Evolutionary conservation across 768 basidiomycete genomes (phyloP), one percentile per base, ranked within the genome.

Genomic region (Lactifluus subvellereus): DNA sequence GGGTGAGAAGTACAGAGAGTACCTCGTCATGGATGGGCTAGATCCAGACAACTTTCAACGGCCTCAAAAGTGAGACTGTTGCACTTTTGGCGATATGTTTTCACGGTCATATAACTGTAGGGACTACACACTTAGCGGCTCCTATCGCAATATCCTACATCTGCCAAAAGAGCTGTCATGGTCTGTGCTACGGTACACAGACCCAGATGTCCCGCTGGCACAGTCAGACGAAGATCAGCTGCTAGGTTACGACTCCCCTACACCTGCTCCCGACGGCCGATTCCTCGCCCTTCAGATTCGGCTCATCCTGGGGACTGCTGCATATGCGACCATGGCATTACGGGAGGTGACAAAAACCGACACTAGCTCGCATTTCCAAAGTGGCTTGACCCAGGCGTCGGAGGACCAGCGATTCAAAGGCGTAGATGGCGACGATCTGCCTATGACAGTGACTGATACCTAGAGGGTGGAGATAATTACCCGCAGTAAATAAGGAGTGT

Each of bases 241-340:
- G 40, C 83, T 98, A 55, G 86, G 85, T 9, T 86, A 92, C 66
- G 87, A 93, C 61, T 76, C 86, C 6, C 91, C 93, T 9, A 79
- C 77, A 1, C 72, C 84, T 37, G 79, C 77, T 3, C 82, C 85
- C 57, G 81, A 88, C 52, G 95, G 95, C 30, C 87, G 84, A 69
- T 96, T 96, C 73, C 78, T 86, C 73, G 95, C 96, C 4, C 76
- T 99, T 40, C 94, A 95, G 70, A 84, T 99, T 64, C 77, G 86
- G 43, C 75, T 98, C 58, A 84, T 81, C n/a, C 82, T 99, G 16
- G 93, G 91, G 14, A 92, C 93, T 7, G 90, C 93, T 0, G 88
- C 93, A 5, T 99, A 98, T 74, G 97, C 97, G 2, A 99, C 97
- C 2, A 99, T 99, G 97, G 96, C 95, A 4, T 74, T 99, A 68